phyloP scores from a whole-genome alignment of 2,329 filamentous ascomycete species.

The Claviceps pusilla region DNA sequence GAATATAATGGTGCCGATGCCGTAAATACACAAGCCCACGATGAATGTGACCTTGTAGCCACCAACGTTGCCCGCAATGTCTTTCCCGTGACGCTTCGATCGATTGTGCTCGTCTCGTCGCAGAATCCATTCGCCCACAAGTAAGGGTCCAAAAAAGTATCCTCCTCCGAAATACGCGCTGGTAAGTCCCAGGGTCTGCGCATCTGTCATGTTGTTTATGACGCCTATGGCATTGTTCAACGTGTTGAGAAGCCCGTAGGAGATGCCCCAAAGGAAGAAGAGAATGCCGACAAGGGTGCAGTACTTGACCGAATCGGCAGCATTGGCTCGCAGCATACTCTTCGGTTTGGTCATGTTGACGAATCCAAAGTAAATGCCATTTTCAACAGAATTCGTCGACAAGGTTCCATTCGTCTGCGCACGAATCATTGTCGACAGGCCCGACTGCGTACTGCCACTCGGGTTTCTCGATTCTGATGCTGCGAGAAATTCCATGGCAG shows the following conservation, averaged over 20 bases:
- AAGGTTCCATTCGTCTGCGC: conserved; percentile 18
- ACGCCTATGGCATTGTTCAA: conserved; percentile 57
- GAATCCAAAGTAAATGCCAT: conserved; percentile 57
- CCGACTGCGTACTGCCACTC: conserved; percentile 6
- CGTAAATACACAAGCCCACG: conserved; percentile 59
- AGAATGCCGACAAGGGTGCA: conserved; percentile 62
- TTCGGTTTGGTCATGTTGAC: conserved; percentile 56
- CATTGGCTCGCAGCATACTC: conserved; percentile 52
- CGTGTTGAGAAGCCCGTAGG: conserved; percentile 72
- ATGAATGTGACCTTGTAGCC: conserved; percentile 76
- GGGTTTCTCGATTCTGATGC: conserved; percentile 21
- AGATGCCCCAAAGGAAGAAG: conserved; percentile 82
- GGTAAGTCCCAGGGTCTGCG: conserved; percentile 52
- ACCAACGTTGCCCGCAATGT: conserved; percentile 30
- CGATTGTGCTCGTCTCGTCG: conserved; percentile 49
- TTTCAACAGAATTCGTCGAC: conserved; percentile 23
- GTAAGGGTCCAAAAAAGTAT: conserved; percentile 54
- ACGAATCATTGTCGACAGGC: conserved; percentile 4
- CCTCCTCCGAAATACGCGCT: conserved; percentile 55
- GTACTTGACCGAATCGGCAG: conserved; percentile 53
- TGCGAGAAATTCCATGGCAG: conserved; percentile 32
- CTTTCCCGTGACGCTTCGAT: conserved; percentile 23
- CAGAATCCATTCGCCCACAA: conserved; percentile 56
- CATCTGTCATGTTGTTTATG: conserved; percentile 44
- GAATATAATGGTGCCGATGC: conserved; percentile 66